Base-by-base conservation (phyloP, 2,329 filamentous ascomycete species). In the Cytospora piceicola region DNA sequence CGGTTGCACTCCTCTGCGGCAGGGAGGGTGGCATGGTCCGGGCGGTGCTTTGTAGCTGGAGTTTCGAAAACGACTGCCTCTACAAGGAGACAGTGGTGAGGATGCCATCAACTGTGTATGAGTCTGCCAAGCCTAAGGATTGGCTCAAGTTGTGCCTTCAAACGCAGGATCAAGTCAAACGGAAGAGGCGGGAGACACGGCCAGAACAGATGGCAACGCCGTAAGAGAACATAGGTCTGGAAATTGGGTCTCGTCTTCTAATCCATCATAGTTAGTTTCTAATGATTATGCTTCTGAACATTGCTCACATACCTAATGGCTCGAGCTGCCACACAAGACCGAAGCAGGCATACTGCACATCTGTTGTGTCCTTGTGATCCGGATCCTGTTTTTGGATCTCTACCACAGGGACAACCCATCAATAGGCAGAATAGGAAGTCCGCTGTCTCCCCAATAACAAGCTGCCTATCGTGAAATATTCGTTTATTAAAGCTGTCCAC, bases 21-120 rank as follows among this genome's bases (percentile, higher is more conserved):
- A 67, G 68, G 3, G 73, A 76, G 61, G 72, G 74, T 6, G 75
- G 75, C 1, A 75, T 76, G 73, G 58, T 73, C 46, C 66, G 73
- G 9, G 72, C 72, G 2, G 65, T 76, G 15, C 52, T 73, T 15
- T 76, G 73, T 54, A 70, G 68, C 49, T 71, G 68, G 69, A 64
- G 65, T 36, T 71, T 71, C 22, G 69, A 70, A 46, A 71, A 68
- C 24, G 69, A 71, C 53, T 71, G 67, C 27, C 66, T 71, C 22
- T 71, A 68, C 54, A 71, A 70, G 58, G 69, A 71, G 60, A 65
- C 70, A 2, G 70, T 71, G 5, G 60, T 71, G 20, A 66, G 68
- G 24, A 71, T 71, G 67, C 65, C 68, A 6, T 65, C 58, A 7
- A 66, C 51, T n/a, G 67, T 70, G 4, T 68, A 66, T 60, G 69